phyloP scores from a whole-genome alignment of 75 land plant species.

The Pinus tabuliformis region DNA sequence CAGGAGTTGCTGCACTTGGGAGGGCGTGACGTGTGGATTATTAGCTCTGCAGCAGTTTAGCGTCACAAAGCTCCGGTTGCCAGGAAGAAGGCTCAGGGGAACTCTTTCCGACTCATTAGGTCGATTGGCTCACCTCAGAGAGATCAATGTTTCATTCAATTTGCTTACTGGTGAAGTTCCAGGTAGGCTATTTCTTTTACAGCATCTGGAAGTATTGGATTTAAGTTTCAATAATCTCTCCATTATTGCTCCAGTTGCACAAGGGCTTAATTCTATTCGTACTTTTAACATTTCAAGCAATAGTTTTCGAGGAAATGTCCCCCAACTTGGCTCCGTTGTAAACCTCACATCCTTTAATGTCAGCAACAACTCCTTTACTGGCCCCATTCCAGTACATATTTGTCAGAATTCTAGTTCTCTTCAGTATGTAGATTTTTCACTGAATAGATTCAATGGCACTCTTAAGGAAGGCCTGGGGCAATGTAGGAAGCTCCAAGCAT shows the following conservation, averaged over 20 bases:
- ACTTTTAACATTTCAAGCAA: slow-evolving; percentile 27
- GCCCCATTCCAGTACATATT: not conserved
- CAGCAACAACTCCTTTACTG: slow-evolving; percentile 31
- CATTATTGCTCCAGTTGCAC: slow-evolving; percentile 6
- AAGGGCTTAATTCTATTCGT: slow-evolving; percentile 11
- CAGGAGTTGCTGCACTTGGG: slow-evolving; percentile 32
- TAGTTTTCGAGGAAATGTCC: slow-evolving; percentile 20
- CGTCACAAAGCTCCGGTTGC: slow-evolving; percentile 19
- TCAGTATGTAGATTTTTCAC: slow-evolving; percentile 27
- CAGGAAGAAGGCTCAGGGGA: slow-evolving; percentile 13
- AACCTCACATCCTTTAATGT: slow-evolving; percentile 27
- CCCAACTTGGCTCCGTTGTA: not conserved
- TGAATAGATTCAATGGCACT: slow-evolving; percentile 37
- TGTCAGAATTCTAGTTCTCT: slow-evolving; percentile 15
- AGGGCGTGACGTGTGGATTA: slow-evolving; percentile 28
- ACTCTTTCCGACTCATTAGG: slow-evolving; percentile 17
- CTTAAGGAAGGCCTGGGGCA: slow-evolving; percentile 19
- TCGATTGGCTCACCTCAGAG: slow-evolving; percentile 18
- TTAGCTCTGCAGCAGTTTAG: not conserved
- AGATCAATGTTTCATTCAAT: slow-evolving; percentile 34
- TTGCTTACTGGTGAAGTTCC: slow-evolving; percentile 21
- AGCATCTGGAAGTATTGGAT: slow-evolving; percentile 22
- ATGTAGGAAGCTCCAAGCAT: slow-evolving; percentile 8
- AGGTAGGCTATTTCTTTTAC: slow-evolving; percentile 11
- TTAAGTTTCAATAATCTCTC: slow-evolving; percentile 28